Evolutionary conservation across 2,329 filamentous ascomycete genomes (phyloP), one percentile per base, ranked within the genome.

Genomic region (Nannizziopsis arthrosporioides): DNA sequence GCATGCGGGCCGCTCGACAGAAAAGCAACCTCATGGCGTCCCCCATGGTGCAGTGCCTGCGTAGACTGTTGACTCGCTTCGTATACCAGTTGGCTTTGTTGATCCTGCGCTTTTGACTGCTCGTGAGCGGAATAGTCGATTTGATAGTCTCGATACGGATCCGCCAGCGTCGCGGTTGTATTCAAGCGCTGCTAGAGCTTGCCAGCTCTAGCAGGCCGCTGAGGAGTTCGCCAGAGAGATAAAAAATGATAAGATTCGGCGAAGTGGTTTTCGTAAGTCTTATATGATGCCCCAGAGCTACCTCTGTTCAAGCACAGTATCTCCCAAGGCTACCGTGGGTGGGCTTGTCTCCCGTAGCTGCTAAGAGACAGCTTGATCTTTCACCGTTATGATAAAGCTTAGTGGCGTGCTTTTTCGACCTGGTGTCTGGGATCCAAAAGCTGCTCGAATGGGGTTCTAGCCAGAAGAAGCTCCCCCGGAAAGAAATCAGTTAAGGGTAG

Each of bases 131-230:
- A 75, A 72, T 84, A 85, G 66, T 82, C 78, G 75, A 84, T 80
- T 77, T 82, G 77, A 74, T 83, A 83, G 73, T 81, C 78, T 75
- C 80, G 78, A 73, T 85, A 85, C 69, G 81, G 79, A 75, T 78
- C 75, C 75, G 79, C 80, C 78, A 84, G 78, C 73, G 77, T 82
- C 76, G 71, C 77, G 73, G 73, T 76, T 69, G 77, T 76, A 69
- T 79, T 83, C 83, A 60, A 78, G 78, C 78, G 75, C 78, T 78
- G 79, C 81, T 80, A 84, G 81, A 84, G 80, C 80, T 75, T 53
- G 50, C 51, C 76, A 79, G 80, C 81, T 77, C 80, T 80, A 78
- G 78, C 80, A 80, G 80, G 61, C 59, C 59, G 54, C 55, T 39
- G 56, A 39, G 38, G 36, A 42, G 15, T 48, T 48, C 45, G 45